Evolutionary conservation across 2,329 filamentous ascomycete species (phyloP).

Genomic region (Tolypocladium paradoxum): DNA sequence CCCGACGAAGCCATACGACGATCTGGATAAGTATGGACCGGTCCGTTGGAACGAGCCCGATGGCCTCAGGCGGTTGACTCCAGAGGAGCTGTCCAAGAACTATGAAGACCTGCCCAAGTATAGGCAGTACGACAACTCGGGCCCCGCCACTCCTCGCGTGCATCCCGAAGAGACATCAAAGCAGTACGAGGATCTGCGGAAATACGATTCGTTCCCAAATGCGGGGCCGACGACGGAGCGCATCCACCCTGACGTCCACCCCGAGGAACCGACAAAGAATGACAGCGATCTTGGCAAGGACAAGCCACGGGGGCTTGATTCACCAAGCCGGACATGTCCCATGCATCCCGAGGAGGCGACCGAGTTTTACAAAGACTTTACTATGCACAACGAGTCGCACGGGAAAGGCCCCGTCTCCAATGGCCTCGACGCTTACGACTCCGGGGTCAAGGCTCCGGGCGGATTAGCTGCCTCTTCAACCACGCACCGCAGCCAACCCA

Average conservation of each 20-base stretch:
- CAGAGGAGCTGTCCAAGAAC: slow-evolving; percentile 28
- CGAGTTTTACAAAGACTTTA: slow-evolving; percentile 30
- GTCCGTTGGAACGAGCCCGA: slow-evolving; percentile 26
- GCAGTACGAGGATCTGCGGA: slow-evolving; percentile 23
- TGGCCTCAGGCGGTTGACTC: slow-evolving; percentile 17
- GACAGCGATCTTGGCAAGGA: slow-evolving; percentile 33
- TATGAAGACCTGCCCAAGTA: slow-evolving; percentile 16
- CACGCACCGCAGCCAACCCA: slow-evolving; percentile 6
- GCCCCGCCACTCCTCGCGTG: slow-evolving; percentile 9
- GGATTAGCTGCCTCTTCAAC: neutral
- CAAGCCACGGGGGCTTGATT: slow-evolving; percentile 17
- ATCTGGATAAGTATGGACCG: slow-evolving; percentile 24
- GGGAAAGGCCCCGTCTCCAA: slow-evolving; percentile 23
- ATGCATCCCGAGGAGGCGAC: slow-evolving; percentile 22
- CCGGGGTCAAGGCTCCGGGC: slow-evolving; percentile 8
- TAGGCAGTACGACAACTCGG: slow-evolving; percentile 16
- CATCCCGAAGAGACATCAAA: slow-evolving; percentile 26
- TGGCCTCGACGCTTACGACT: slow-evolving; percentile 27
- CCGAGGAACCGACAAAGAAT: slow-evolving; percentile 26
- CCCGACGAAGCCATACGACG: slow-evolving; percentile 26
- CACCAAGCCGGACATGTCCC: slow-evolving; percentile 13
- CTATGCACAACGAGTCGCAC: slow-evolving; percentile 24
- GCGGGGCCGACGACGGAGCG: slow-evolving; percentile 10
- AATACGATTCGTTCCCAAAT: slow-evolving; percentile 20
- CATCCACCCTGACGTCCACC: slow-evolving; percentile 21